A percentile compares a stretch with the other conserved stretches of the same genome.
These are phyloP conservation scores for Penicillium brevicompactum DNA, from an alignment of 2,329 filamentous ascomycete genomes.

Conservation along the genomic window DNA sequence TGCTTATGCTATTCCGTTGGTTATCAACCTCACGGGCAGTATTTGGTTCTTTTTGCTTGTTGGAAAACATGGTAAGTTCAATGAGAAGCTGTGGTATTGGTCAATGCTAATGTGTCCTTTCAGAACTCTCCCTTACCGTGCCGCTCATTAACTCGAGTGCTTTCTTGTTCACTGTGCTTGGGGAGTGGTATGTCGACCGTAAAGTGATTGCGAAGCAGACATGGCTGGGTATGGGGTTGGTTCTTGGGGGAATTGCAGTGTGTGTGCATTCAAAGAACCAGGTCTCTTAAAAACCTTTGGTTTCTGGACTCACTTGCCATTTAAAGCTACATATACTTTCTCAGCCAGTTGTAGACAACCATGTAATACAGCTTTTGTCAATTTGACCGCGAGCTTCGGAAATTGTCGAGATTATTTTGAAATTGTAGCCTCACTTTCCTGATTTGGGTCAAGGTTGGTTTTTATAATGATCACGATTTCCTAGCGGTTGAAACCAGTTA, in stretches of 20 bases:
- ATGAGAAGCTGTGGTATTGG: neutral
- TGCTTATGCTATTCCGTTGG: constrained; percentile 78
- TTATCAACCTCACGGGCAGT: constrained; percentile 88
- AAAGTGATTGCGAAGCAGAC: constrained; percentile 89
- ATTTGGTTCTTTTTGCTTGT: constrained; percentile 97
- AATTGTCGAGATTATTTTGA: too few relatives aligned
- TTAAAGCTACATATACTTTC: neutral
- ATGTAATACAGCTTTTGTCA: neutral
- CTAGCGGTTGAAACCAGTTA: too few relatives aligned
- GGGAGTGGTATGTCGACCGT: constrained; percentile 91
- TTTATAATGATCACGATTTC: too few relatives aligned
- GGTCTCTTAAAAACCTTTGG: constrained; percentile 7
- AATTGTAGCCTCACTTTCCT: too few relatives aligned
- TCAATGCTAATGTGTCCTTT: neutral
- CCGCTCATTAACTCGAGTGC: constrained; percentile 93
- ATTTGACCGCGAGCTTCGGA: too few relatives aligned
- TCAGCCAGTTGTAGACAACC: neutral
- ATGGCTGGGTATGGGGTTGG: constrained; percentile 77
- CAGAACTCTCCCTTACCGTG: constrained; percentile 88
- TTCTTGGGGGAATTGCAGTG: constrained; percentile 76
- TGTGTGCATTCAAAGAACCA: constrained; percentile 68
- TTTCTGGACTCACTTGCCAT: neutral
- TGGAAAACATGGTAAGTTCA: constrained; percentile 77
- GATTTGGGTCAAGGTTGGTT: too few relatives aligned
- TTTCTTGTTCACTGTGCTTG: constrained; percentile 92